Percentiles rank a stretch among this genome's conserved stretches.
Evolutionary conservation across 768 basidiomycete genomes (phyloP).

Genomic region (Kwoniella europaea): DNA sequence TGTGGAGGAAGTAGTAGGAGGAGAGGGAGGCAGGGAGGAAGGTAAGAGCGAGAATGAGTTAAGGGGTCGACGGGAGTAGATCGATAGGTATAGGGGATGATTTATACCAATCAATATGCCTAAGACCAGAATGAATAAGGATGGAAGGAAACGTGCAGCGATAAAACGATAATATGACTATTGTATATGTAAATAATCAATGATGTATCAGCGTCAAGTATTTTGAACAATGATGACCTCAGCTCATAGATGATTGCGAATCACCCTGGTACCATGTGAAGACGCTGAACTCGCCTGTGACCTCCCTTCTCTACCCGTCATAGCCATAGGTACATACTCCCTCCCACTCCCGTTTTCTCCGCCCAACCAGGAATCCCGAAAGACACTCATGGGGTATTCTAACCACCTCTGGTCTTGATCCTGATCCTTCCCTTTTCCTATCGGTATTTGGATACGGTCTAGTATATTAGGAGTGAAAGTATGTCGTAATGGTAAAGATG

Average conservation of each 20-base stretch:
- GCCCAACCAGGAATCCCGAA: neutral
- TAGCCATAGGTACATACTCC: constrained; percentile 26
- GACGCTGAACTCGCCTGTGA: neutral
- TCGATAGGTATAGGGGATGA: constrained; percentile 43
- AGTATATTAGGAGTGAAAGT: neutral
- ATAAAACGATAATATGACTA: constrained; percentile 8
- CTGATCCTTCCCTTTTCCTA: neutral
- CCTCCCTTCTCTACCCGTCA: constrained; percentile 8
- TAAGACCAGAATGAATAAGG: constrained; percentile 25
- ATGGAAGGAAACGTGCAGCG: constrained; percentile 8
- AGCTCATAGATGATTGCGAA: no score
- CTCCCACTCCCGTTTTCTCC: neutral
- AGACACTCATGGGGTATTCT: neutral
- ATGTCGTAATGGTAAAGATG: neutral
- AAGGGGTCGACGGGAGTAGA: constrained; percentile 41
- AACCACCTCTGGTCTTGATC: neutral
- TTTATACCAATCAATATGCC: constrained; percentile 42
- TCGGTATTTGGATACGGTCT: neutral
- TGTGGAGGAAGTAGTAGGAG: constrained; percentile 23
- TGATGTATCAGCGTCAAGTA: no score
- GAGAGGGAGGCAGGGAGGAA: constrained; percentile 31
- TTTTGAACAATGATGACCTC: no score
- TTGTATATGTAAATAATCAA: no score
- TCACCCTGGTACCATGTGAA: neutral
- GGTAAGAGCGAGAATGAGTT: constrained; percentile 25